Base-by-base conservation (phyloP, 192 early-diverging fungal species). In the Umbelopsis vinacea region DNA sequence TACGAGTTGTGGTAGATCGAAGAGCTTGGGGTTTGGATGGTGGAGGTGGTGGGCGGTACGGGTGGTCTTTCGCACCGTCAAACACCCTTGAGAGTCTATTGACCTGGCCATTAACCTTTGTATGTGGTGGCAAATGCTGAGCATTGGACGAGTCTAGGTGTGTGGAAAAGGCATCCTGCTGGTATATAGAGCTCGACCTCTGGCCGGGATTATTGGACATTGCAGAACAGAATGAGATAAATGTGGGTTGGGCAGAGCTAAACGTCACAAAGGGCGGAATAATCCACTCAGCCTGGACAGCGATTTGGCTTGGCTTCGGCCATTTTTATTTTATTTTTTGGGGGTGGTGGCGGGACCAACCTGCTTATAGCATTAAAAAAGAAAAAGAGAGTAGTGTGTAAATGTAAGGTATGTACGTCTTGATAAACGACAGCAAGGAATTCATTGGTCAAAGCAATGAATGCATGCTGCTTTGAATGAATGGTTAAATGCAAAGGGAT, bases 21-120 rank as follows among this genome's bases (percentile, higher is more conserved):
- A 70, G 46, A 26, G 69, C 48, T 53, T 60, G 68, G 19, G 74
- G 69, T 71, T 75, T 75, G 29, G 68, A 45, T 52, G 74, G 74
- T 21, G 48, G 69, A 45, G 46, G 35, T 6, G 74, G 74, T 45
- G 69, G 69, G 12, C 29, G 26, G 19, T 38, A 29, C n/a, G n/a
- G n/a, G n/a, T 29, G 57, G 33, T 63, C 57, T 17, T 63, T 63
- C 0, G 26, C 37, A 11, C 10, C 21, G 43, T 76, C 70, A 29
- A 76, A 76, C 26, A 71, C 75, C 47, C 63, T 66, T n/a, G 75
- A 72, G 21, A 76, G 66, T 54, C 70, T n/a, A 68, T 71, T 71
- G 4, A 71, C 75, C 38, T 76, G 37, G 35, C 68, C 45, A 24
- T 55, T 54, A 7, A 26, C 45, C 46, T 68, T 33, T 40, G 26